Evolutionary conservation across 164 flowering plant genomes (phyloP), one percentile per base, ranked within the genome.

Genomic region (Paratinospora sagittata): DNA sequence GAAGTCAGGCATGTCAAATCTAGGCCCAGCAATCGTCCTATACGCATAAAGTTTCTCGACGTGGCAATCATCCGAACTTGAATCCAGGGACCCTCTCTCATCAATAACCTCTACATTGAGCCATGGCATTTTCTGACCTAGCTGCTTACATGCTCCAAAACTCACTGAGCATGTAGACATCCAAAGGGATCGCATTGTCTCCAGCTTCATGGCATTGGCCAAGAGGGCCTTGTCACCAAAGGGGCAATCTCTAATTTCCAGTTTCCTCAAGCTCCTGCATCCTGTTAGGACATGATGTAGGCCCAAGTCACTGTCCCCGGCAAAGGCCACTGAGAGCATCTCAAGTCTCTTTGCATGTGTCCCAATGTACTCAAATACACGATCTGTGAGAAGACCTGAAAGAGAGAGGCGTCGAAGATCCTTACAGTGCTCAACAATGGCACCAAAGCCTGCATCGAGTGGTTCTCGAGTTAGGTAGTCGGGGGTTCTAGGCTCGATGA

Each of bases 111-210:
- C 97, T 12, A 90, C 96, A 65, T 90, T 92, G 55, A 92, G 84
- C 79, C 84, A 77, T 6, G 84, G 89, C 89, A 89, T 81, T 81
- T 85, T 85, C 81, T 82, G 87, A 60, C 87, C 93, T 58, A 92
- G 83, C 69, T 84, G 71, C 77, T 84, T 87, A 74, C 97, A 92
- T 57, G 90, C 96, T 76, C 88, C 90, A 34, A 67, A 86, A 79
- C 87, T 92, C 73, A 92, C 92, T 4, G 87, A 76, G 80, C 97
- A 92, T 74, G 97, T 87, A 71, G 97, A 92, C 96, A 92, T 92
- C 97, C 97, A 92, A 90, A 92, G 97, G 97, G 97, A 92, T 92
- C 97, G 94, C 97, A 92, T 92, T 89, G 96, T 89, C 90, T 92
- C 94, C 80, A 90, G 88, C 87, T 92, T 92, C 64, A 84, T 82